Evolutionary conservation across 768 basidiomycete species (phyloP).

Genomic region (Lentinula boryana): DNA sequence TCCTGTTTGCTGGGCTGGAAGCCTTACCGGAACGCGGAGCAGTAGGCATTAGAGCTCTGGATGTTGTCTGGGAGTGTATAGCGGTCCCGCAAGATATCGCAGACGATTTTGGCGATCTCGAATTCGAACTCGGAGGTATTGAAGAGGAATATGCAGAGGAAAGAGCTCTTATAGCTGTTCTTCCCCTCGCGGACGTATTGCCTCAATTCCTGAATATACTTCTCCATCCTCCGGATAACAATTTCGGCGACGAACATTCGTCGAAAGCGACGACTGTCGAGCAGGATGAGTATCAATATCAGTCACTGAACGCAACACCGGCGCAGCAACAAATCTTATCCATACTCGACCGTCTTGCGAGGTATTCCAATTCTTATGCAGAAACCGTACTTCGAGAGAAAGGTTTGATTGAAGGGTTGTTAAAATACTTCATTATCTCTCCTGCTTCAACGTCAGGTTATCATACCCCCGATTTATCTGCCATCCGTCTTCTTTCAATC

Average conservation of each 20-base stretch:
- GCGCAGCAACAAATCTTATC: conserved; percentile 49
- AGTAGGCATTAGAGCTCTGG: conserved; percentile 61
- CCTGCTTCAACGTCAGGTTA: neutral
- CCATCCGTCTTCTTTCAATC: conserved; percentile 50
- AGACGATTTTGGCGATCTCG: conserved; percentile 23
- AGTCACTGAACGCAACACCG: neutral
- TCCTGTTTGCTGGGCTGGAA: conserved; percentile 61
- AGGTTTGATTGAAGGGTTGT: conserved; percentile 15
- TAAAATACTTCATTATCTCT: neutral
- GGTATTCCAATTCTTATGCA: conserved; percentile 44
- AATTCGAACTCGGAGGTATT: conserved; percentile 30
- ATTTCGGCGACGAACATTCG: neutral
- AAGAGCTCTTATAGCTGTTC: conserved; percentile 20
- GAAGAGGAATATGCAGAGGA: conserved; percentile 37
- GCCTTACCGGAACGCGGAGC: conserved; percentile 62
- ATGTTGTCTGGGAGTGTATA: conserved; percentile 68
- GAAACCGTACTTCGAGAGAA: conserved; percentile 31
- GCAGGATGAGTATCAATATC: neutral
- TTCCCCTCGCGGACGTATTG: conserved; percentile 41
- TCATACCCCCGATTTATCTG: conserved; percentile 34
- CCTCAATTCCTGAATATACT: conserved; percentile 40
- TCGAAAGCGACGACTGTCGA: neutral
- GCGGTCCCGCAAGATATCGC: conserved; percentile 46
- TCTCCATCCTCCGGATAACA: neutral
- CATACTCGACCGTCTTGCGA: conserved; percentile 53